A percentile compares a stretch with the other conserved stretches of the same genome.
Conservation (phyloP, 352 stramenopile genomes). For the Phytophthora sojae region DNA sequence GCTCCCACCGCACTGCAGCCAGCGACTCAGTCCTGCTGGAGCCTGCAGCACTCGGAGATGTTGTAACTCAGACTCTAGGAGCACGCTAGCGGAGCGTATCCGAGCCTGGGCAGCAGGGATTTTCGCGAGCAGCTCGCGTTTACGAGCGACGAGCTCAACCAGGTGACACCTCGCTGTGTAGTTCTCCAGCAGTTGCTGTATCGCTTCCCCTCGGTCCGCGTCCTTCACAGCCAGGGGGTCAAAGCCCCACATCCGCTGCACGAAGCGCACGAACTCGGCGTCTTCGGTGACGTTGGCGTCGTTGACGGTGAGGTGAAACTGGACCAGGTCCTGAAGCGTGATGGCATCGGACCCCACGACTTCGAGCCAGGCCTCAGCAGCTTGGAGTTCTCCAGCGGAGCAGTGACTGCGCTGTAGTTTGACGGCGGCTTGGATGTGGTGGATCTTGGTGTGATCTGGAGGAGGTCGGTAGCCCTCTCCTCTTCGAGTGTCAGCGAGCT, state of each 20-base stretch:
- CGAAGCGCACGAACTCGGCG: conserved; percentile 64
- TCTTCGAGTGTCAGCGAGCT: conserved; percentile 56
- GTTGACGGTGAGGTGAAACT: conserved; percentile 59
- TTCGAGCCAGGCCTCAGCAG: conserved; percentile 46
- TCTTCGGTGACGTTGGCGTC: conserved; percentile 59
- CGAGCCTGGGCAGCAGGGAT: conserved; percentile 29
- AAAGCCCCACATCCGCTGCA: conserved; percentile 72
- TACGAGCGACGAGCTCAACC: conserved; percentile 29
- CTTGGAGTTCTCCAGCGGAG: conserved; percentile 42
- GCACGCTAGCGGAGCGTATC: conserved; percentile 21
- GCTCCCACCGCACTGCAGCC: conserved; percentile 32
- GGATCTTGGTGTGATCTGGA: conserved; percentile 52
- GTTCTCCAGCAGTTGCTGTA: conserved; percentile 43
- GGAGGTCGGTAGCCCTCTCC: conserved; percentile 53
- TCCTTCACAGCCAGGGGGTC: conserved; percentile 37
- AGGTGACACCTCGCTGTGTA: conserved; percentile 33
- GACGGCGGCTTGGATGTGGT: conserved; percentile 53
- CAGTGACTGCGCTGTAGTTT: conserved; percentile 60
- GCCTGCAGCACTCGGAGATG: conserved; percentile 31
- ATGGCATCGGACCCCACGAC: conserved; percentile 24
- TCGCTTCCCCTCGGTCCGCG: conserved; percentile 40
- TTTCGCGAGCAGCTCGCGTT: conserved; percentile 37
- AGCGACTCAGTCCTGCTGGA: conserved; percentile 25
- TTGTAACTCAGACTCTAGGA: conserved; percentile 31
- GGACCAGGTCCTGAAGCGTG: conserved; percentile 47